Evolutionary conservation across 345 rosid species (phyloP).

Genomic region (Gossypium herbaceum): DNA sequence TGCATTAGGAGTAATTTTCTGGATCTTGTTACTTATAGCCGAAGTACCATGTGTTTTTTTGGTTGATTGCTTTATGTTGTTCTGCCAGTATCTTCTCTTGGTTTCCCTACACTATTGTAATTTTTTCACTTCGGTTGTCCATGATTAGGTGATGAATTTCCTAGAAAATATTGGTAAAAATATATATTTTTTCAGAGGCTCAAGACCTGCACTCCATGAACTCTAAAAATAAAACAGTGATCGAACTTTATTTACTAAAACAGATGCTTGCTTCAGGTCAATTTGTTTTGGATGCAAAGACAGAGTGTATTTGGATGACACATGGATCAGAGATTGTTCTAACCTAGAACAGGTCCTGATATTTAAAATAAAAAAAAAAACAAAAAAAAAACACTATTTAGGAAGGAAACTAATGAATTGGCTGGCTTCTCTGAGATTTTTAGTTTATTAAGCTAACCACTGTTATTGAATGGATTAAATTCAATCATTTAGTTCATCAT

Average conservation of each 20-base stretch:
- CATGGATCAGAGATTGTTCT: not conserved
- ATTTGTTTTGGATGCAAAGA: not conserved
- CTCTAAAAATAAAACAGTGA: not conserved
- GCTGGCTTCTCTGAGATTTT: not conserved
- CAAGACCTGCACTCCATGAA: not conserved
- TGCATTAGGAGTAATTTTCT: not conserved
- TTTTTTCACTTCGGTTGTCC: not conserved
- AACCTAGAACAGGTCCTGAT: not conserved
- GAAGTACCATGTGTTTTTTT: not conserved
- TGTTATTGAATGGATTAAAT: not conserved
- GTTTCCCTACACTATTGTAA: not conserved
- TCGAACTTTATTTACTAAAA: not conserved
- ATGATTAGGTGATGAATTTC: not conserved
- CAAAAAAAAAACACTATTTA: not conserved
- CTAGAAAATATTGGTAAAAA: slow-evolving; percentile 1
- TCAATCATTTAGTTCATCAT: not conserved
- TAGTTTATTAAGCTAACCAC: not conserved
- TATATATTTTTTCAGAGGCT: not conserved
- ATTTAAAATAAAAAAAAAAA: not conserved
- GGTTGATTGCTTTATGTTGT: not conserved
- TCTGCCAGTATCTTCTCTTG: not conserved
- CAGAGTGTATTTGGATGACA: not conserved
- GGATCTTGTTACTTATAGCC: not conserved
- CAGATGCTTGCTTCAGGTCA: not conserved
- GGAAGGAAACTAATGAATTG: not conserved